Evolutionary conservation across 2,329 filamentous ascomycete species (phyloP), one percentile per base, ranked within the genome.

Genomic region (Neurospora sp.): DNA sequence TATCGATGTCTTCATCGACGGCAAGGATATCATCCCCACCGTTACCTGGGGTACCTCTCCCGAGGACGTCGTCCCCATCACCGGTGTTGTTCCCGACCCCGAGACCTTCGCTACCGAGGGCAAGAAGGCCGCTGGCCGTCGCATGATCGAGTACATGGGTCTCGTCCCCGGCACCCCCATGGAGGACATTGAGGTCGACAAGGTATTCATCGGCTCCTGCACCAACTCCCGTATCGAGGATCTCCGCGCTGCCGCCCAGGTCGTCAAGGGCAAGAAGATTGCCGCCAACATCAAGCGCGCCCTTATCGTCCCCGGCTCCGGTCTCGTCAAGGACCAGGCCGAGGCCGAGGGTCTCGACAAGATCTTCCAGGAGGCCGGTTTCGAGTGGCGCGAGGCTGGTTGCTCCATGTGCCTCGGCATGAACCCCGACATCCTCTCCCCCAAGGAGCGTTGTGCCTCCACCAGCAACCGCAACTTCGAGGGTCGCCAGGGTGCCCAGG

Each of bases 331-430:
- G 85, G 88, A 90, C 72, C 91, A 93, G 80, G 96, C 96, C 6
- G 95, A 99, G 82, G 84, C 87, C 2, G 96, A 98, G 81, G 95
- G 95, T 68, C 89, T 99, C 4, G 93, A 98, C 82, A 93, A 93
- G 84, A 91, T 97, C 78, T 98, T 99, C 81, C 78, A 83, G 9
- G 93, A 97, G 72, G 94, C 96, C 67, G 96, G 96, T 8, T 98
- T 98, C 75, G 95, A 98, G 80, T 98, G 95, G 95, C 89, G 96
- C 79, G 96, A 99, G 83, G 96, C 96, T 74, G 96, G 96, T 67
- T 99, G 96, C 87, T 97, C 93, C 73, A 99, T 99, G 96, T 98
- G 96, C 79, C 87, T 99, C 69, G 96, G 96, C 79, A 99, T 99
- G 95, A 99, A 99, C 84, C 95, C 96, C 0, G 96, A 99, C 80